Evolutionary conservation across 1,284 basidiomycete species (phyloP), one percentile per base, ranked within the genome.

Genomic region (Cutaneotrichosporon sp.): DNA sequence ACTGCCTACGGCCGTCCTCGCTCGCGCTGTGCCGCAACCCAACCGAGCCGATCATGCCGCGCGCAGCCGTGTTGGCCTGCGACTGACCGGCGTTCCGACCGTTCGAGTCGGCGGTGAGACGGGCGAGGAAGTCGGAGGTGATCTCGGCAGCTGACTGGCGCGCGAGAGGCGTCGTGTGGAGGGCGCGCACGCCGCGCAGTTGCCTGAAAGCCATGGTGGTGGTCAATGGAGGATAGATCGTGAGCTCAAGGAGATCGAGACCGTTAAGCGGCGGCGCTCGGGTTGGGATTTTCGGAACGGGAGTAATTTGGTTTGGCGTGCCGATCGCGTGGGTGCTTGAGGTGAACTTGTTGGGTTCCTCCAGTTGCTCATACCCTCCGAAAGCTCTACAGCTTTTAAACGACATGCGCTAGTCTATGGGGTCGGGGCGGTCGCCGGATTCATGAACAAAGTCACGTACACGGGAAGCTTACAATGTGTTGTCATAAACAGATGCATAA

Each of bases 71-170:
- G 51, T 62, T 53, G n/a, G 51, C 31, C 32, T 13, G 16, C 14
- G 61, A 32, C 34, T 60, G 46, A n/a, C 51, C 32, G 14, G 34
- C 31, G 18, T 60, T 22, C 40, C 11, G 30, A 16, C 55, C n/a
- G 22, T 51, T 18, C 18, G 34, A 36, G n/a, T 42, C 14, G 21
- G 21, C 38, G 18, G 53, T 62, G 36, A 68, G 64, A 34, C 64
- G 64, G 40, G 67, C 61, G 53, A 68, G 67, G 21, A 65, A 68
- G 64, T 68, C 64, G 38, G 67, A 63, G 11, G 67, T 65, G 53
- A 61, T 57, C 47, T 62, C 52, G 58, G 56, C 36, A 18, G 63
- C 32, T 34, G 52, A 47, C 52, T 57, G 56, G 56, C 63, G 63
- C 30, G 58, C 36, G 38, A 40, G 22, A 21, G 36, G 53, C 3